Evolutionary conservation across 2,329 filamentous ascomycete species (phyloP).

Genomic region (Aspergillus ruber): DNA sequence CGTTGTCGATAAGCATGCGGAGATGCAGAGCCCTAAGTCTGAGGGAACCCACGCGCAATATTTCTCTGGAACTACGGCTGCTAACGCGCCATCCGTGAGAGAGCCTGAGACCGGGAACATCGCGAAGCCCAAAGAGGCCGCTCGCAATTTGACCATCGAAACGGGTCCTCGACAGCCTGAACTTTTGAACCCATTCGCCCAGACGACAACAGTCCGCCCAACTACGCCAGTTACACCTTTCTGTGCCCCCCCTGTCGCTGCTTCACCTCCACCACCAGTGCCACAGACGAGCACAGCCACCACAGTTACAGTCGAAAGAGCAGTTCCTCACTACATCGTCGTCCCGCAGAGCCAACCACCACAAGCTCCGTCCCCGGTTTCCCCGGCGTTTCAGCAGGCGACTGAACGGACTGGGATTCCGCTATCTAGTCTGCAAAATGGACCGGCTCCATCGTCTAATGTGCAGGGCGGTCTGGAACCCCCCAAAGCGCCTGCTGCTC

Average conservation of each 20-base stretch:
- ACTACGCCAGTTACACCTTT: background rate
- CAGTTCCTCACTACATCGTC: conserved; percentile 45
- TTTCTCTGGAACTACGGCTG: conserved; percentile 1
- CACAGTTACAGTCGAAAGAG: background rate
- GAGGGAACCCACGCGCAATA: background rate
- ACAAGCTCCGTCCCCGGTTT: conserved; percentile 55
- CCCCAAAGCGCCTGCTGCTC: too few species aligned
- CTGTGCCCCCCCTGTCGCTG: background rate
- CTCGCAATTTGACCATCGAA: too few species aligned
- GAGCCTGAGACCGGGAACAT: too few species aligned
- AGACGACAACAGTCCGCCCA: background rate
- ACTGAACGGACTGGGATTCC: conserved; percentile 59
- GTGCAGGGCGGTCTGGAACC: too few species aligned
- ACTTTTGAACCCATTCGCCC: too few species aligned
- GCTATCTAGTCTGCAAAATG: conserved; percentile 51
- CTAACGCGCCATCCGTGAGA: conserved; percentile 1
- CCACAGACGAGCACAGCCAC: background rate
- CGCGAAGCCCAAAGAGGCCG: too few species aligned
- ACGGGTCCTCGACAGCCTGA: too few species aligned
- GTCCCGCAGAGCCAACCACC: conserved; percentile 51
- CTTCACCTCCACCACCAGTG: background rate
- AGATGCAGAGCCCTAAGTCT: background rate
- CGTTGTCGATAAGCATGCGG: conserved; percentile 13
- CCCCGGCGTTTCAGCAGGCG: conserved; percentile 55
- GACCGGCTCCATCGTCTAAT: background rate